Evolutionary conservation across 257 asterid species (phyloP).

Genomic region (Plantago elongata): DNA sequence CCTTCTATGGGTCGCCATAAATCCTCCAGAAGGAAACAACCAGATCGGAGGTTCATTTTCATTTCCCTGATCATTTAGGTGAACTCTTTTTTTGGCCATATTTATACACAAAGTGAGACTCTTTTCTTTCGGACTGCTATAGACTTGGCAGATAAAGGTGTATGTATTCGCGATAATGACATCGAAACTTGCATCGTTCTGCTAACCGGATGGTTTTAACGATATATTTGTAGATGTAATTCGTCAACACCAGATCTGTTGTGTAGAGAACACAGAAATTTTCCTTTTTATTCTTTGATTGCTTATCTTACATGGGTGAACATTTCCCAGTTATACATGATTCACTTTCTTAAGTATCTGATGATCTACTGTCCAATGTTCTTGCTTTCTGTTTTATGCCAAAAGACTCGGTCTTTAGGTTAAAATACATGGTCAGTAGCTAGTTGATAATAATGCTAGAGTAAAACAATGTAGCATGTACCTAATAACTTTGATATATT

Average conservation of each 20-base stretch:
- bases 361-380: no score
- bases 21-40: conserved; percentile 54
- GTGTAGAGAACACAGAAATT: conserved; percentile 14
- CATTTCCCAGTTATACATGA: conserved; percentile 1
- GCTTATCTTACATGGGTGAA: conserved; percentile 6
- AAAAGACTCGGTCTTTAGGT: no score
- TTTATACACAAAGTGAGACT: conserved; percentile 4
- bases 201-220: conserved; percentile 8
- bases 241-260: conserved; percentile 7
- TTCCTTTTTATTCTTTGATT: conserved; percentile 17
- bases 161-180: background rate
- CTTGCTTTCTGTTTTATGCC: no score
- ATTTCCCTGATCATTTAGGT: conserved; percentile 42
- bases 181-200: background rate
- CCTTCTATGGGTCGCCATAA: conserved; percentile 65
- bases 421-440: no score
- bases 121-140: conserved; percentile 15
- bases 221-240: conserved; percentile 19
- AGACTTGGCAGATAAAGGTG: conserved; percentile 17
- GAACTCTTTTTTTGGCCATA: conserved; percentile 5
- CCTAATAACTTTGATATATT: no score
- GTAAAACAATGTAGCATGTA: no score
- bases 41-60: conserved; percentile 68
- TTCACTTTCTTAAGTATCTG: no score
- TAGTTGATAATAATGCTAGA: no score